Evolutionary conservation across 2,329 filamentous ascomycete genomes (phyloP), one percentile per base, ranked within the genome.

Genomic region (Pseudomassariella vexata): DNA sequence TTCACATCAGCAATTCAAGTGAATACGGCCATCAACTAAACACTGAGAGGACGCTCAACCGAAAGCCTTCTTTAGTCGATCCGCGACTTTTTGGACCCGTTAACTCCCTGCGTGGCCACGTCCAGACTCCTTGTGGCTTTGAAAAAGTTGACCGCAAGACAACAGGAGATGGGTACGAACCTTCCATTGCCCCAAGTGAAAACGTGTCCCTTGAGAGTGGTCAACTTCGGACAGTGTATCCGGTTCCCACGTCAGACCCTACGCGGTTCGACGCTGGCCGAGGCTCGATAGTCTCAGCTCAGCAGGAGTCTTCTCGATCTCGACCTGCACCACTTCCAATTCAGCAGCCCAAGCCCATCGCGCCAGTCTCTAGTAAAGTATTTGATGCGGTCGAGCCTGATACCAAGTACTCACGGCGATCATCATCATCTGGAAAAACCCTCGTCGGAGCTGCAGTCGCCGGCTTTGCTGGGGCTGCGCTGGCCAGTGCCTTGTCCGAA

Each of bases 341-440:
- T n/a, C 83, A 92, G 53, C 86, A 94, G 47, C 89, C 89, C 3
- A 82, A 88, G 45, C 89, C 89, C 3, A 73, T 85, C 37, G 68
- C 73, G 3, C 85, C 85, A 0, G 77, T 94, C 3, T 79, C 80
- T 22, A 73, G 74, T 39, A 73, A 74, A 12, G 70, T 89, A 1
- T 85, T 86, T 46, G 70, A 78, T 28, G 62, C 70, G 20, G 59
- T 60, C 18, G 64, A 54, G 15, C 48, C 55, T 30, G 62, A 59
- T 19, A 53, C 47, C 21, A 56, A 48, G 11, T 57, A 60, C 15
- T 45, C 52, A 9, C 55, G 53, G 22, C 50, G 48, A 21, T 46
- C 50, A 19, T 55, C 61, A 19, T 55, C 62, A n/a, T 55, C 62
- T 22, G 56, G 57, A 8, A 62, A 54, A 40, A 56, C 53, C 17